Evolutionary conservation across 306 rosid species (phyloP), one percentile per base, ranked within the genome.

Genomic region (Vachellia collinsii): DNA sequence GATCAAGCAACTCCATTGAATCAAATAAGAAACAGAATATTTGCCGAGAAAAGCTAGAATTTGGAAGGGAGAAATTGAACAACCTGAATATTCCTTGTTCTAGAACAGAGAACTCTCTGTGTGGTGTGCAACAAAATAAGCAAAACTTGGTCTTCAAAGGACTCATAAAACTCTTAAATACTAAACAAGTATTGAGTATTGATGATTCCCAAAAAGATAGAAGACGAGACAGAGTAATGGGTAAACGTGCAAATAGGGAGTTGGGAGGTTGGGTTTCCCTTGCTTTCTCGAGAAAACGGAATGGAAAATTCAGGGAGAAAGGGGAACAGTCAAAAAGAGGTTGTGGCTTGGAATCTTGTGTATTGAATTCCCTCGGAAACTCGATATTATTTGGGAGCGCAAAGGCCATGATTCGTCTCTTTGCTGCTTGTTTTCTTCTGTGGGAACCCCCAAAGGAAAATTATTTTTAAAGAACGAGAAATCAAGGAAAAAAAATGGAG

Each of bases 21-120:
- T 19, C 48, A 81, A 77, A 62, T 38, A 75, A 25, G 17, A 75
- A 34, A 77, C 17, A 72, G 41, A 16, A 72, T 23, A 47, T 43
- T 80, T 77, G 42, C 76, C 77, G 8, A 75, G 83, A 62, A 83
- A 66, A 51, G 54, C 48, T 20, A 78, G 76, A 82, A 84, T 76
- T 59, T 38, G 82, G 43, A 34, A 71, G 66, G 62, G 75, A 59
- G 50, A 67, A 50, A 46, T 34, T 36, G 70, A 34, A 14, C 75
- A 80, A 88, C 91, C 92, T 86, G 88, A 81, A 86, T 79, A 80
- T 75, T 83, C 83, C 58, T 77, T 71, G 81, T 72, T 85, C 62
- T 50, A 59, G 83, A 85, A 87, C 59, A 56, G 79, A 79, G 79
- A 86, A 82, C 70, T 77, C 51, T 76, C 25, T 83, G 75, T 62